Base-by-base conservation (phyloP, 228 moss, liverwort and hornwort genomes). In the Sphagnum fallax region DNA sequence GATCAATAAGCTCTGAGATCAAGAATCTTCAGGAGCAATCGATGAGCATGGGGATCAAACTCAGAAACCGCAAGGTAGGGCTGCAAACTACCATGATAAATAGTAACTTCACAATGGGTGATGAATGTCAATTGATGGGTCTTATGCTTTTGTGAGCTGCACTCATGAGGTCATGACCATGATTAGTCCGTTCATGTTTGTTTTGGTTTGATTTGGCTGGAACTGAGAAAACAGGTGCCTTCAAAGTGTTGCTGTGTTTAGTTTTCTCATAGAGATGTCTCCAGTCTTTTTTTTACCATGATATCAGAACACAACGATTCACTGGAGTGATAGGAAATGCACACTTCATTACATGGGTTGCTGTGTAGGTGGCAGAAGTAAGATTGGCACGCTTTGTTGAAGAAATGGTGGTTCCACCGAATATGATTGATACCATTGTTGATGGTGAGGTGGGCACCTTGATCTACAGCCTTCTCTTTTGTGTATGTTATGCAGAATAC, bases 1-100 rank as follows among this genome's bases (percentile, higher is more conserved):
- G 97, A 73, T 98, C 97, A 69, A 98, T 98, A 67, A 98, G 97
- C 77, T 93, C 90, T 48, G 98, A 98, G 79, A 98, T 98, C 49
- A 98, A 93, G 72, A 93, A 76, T 75, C 93, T 98, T 53, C 98
- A 98, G 81, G 98, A 98, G 72, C 98, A 98, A 72, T 93, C 93
- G 5, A 98, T 98, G 98, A 98, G 76, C 78, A 98, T 98, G 98
- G 93, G 98, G 71, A 79, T 98, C 60, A 98, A 93, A 81, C 80
- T 98, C 74, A 93, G 87, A 79, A 98, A 98, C 64, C 87, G 98
- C 47, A 88, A 93, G 92, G 98, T 93, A 81, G 53, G 58, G 57
- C 9, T 59, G 15, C 63, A 60, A 11, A 11, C 15, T 60, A 60
- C 59, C 59, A 11, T 60, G 32, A 32, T 2, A 32, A 1, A 2